Evolutionary conservation across 2,329 filamentous ascomycete species (phyloP).

Genomic region (Mycosphaerelloides madeirae): DNA sequence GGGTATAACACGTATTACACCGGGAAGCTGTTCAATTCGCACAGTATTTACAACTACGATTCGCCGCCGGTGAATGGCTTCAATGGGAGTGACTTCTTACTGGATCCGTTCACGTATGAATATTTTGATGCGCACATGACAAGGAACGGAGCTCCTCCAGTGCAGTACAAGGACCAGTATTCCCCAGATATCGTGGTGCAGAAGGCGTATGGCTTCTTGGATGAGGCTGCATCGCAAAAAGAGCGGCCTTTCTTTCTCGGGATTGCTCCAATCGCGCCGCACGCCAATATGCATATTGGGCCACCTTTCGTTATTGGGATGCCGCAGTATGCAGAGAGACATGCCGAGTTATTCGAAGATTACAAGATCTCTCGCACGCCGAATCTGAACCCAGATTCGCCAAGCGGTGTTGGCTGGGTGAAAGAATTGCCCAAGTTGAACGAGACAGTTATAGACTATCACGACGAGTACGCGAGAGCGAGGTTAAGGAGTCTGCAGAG

Average conservation of each 20-base stretch:
- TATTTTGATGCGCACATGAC: slow-evolving; percentile 54
- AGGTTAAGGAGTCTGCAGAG: slow-evolving; percentile 49
- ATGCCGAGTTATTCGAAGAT: slow-evolving; percentile 59
- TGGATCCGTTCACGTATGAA: slow-evolving; percentile 62
- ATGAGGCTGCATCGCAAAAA: slow-evolving; percentile 21
- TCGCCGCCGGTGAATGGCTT: slow-evolving; percentile 55
- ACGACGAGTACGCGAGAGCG: slow-evolving; percentile 50
- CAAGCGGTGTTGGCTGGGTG: slow-evolving; percentile 47
- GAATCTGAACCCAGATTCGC: slow-evolving; percentile 48
- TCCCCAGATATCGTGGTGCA: slow-evolving; percentile 57
- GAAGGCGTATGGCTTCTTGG: slow-evolving; percentile 57
- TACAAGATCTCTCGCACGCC: slow-evolving; percentile 56
- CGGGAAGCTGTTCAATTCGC: slow-evolving; percentile 65
- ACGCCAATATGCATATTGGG: slow-evolving; percentile 21
- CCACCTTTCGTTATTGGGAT: slow-evolving; percentile 10
- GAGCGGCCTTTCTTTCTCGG: slow-evolving; percentile 29
- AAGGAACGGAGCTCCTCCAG: slow-evolving; percentile 44
- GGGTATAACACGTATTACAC: slow-evolving; percentile 69
- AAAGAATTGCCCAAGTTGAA: slow-evolving; percentile 42
- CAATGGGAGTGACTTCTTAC: slow-evolving; percentile 47
- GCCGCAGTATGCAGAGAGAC: slow-evolving; percentile 37
- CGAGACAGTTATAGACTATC: slow-evolving; percentile 45
- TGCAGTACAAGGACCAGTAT: slow-evolving; percentile 53
- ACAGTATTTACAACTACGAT: slow-evolving; percentile 57
- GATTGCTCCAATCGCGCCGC: slow-evolving; percentile 30